Evolutionary conservation across 2,329 filamentous ascomycete species (phyloP), one percentile per base, ranked within the genome.

Genomic region (Knufia fluminis): DNA sequence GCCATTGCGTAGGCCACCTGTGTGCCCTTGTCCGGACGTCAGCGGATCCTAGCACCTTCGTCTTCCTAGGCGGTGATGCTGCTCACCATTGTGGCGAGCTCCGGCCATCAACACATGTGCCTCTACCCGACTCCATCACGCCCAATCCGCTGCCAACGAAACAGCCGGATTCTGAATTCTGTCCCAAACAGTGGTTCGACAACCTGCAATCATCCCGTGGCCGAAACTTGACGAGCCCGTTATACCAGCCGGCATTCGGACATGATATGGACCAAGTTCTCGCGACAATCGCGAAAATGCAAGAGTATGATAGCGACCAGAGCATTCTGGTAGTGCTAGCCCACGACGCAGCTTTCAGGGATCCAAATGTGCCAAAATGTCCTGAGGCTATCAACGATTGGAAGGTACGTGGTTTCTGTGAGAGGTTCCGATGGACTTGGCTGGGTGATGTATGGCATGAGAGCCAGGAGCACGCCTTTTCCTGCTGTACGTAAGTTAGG

Each of bases 21-120:
- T 71, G 68, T 51, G 75, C 65, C 2, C 63, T 79, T 0, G 75
- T 71, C 1, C 63, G 74, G 4, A 71, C 68, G 0, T 61, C 61
- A 1, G 58, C 20, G 3, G 23, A 44, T 8, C 23, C 22, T 3
- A 56, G 1, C n/a, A 48, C 49, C 8, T 51, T 51, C 23, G 24
- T 51, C 2, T 31, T 51, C 1, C 22, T 41, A 28, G 28, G 48
- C 28, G 49, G 49, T 19, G 49, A 51, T 41, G 31, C 48, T 3
- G 48, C 44, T 28, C 49, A 51, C 24, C 48, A 48, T 28, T 22
- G 35, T 16, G 49, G 49, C 20, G 44, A 42, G 8, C 38, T 46
- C 31, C 43, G 44, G 22, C 48, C 43, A 9, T 52, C 50, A 7
- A 4, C 39, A 12, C 23, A 49, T 19, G 48, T 48, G 2, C 51